Evolutionary conservation across 1,284 basidiomycete species (phyloP), one percentile per base, ranked within the genome.

Genomic region (Boletus mariae): DNA sequence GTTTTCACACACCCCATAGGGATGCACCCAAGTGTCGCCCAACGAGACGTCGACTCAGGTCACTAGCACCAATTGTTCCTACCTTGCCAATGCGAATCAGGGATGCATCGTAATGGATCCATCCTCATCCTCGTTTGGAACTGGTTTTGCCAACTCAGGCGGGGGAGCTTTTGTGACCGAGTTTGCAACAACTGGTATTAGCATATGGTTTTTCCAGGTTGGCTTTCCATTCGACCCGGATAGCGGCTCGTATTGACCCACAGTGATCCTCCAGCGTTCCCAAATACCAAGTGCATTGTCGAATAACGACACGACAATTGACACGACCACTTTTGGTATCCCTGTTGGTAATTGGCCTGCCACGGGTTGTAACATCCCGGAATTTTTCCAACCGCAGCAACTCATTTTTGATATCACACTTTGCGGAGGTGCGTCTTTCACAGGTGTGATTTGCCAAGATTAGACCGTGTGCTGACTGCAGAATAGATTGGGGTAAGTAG

Each of bases 91-190:
- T 62, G 65, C 56, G 25, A 87, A 86, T 58, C 69, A 80, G 43
- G 86, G 89, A 7, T 90, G 89, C 61, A 73, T 80, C 35, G 76
- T 84, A 29, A 70, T 72, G 7, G 80, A 83, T 62, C 76, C 79
- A 2, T 75, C 75, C 43, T 61, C 75, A 1, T 70, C 72, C 5
- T 83, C 81, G 9, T 90, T 87, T 59, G 89, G 87, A 23, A 73
- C 75, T 35, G 81, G 69, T 1, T 91, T 92, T 63, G 82, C 84
- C 7, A 68, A 69, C 4, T 77, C 75, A 4, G 80, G 82, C 12
- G 90, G 90, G 29, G 89, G 90, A 13, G 76, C 87, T 15, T 91
- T 79, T 59, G 82, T 89, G 26, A 84, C 86, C 5, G 87, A 90
- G 68, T 82, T 83, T 59, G 83, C 85, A 1, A 69, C 75, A 20